Evolutionary conservation across 306 rosid species (phyloP).

Genomic region (Gleditsia sinensis): DNA sequence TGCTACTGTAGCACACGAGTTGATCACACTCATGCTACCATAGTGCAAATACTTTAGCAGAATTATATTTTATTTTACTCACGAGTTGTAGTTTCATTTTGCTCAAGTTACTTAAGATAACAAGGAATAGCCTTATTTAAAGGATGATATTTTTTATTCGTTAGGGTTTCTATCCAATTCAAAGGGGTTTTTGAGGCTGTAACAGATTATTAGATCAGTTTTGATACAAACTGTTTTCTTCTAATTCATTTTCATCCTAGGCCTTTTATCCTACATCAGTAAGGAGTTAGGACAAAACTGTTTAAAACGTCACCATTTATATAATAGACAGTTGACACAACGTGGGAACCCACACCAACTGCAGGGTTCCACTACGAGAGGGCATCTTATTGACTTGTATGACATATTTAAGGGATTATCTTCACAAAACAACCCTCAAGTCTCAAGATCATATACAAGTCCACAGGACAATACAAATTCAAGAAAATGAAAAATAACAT

Average conservation of each 20-base stretch:
- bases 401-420: neutral
- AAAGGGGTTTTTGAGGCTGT: neutral
- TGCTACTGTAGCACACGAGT: no score
- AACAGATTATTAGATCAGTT: neutral
- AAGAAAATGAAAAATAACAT: neutral
- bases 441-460: no score
- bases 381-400: neutral
- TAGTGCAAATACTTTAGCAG: neutral
- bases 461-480: neutral
- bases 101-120: neutral
- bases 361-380: neutral
- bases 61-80: no score
- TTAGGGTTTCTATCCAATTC: neutral
- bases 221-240: no score
- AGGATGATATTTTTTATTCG: neutral
- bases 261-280: neutral
- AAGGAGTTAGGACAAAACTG: neutral
- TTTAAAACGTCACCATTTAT: neutral
- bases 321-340: neutral
- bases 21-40: neutral
- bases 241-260: neutral
- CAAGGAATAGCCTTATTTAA: neutral
- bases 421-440: neutral
- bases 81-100: neutral
- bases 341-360: neutral